Percentiles rank a stretch among this genome's conserved stretches.
These are phyloP conservation scores for Prunella vulgaris DNA, from an alignment of 257 asterid species.

Conservation along the genomic window DNA sequence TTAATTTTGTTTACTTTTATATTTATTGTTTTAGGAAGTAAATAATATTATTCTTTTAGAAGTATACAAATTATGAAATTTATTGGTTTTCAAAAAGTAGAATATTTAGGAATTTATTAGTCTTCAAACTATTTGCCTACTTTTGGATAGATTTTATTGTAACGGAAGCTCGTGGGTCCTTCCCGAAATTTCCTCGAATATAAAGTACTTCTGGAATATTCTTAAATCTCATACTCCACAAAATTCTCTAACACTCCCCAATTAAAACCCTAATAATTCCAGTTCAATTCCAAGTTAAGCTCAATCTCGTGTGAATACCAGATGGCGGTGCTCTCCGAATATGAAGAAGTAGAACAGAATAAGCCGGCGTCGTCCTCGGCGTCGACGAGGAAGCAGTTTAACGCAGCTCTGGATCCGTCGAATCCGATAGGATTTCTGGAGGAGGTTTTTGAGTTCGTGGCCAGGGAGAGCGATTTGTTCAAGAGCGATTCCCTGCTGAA, in stretches of 20 bases:
- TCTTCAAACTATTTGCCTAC: too few species aligned
- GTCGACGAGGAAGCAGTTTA: constrained; percentile 39
- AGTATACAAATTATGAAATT: too few species aligned
- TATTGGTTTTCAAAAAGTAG: too few species aligned
- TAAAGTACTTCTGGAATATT: neutral
- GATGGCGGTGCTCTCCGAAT: constrained; percentile 53
- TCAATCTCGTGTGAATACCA: constrained; percentile 7
- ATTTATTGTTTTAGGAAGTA: too few species aligned
- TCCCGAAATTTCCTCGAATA: neutral
- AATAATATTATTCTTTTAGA: too few species aligned
- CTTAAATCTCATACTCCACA: neutral
- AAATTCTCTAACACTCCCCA: neutral
- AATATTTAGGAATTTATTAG: too few species aligned
- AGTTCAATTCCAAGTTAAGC: neutral
- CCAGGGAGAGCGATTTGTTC: constrained; percentile 61
- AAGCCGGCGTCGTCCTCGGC: constrained; percentile 23
- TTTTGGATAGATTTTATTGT: neutral
- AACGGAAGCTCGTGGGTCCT: neutral
- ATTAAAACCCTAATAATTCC: constrained; percentile 9
- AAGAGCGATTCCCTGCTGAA: constrained; percentile 49
- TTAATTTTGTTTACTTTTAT: too few species aligned
- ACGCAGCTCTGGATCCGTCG: constrained; percentile 56
- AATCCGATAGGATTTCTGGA: constrained; percentile 74
- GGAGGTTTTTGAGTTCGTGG: constrained; percentile 57
- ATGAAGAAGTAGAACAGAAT: constrained; percentile 34